These are phyloP conservation scores for Vararia minispora DNA, from an alignment of 768 basidiomycete species.

Conservation along the genomic window DNA sequence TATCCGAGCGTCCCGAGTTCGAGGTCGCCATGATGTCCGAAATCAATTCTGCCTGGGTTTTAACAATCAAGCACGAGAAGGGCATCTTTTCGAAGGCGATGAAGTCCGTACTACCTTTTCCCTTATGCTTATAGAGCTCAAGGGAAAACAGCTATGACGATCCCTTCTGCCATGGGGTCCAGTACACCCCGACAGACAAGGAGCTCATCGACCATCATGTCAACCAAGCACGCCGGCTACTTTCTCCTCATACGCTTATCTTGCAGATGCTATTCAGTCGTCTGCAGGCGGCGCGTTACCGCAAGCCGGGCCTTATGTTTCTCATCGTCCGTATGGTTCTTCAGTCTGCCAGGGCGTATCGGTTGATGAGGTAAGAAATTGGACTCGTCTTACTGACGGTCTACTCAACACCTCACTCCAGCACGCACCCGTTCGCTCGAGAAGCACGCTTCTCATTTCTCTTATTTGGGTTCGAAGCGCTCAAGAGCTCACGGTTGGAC, in stretches of 20 bases:
- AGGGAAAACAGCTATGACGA: slow-evolving; percentile 57
- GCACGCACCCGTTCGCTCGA: slow-evolving; percentile 85
- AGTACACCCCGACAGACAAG: slow-evolving; percentile 87
- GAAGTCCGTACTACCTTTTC: slow-evolving; percentile 48
- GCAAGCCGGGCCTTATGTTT: slow-evolving; percentile 72
- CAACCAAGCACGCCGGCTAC: slow-evolving; percentile 57
- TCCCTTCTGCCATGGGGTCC: slow-evolving; percentile 78
- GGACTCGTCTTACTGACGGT: background rate
- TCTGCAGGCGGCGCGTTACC: slow-evolving; percentile 88
- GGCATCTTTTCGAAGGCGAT: slow-evolving; percentile 77
- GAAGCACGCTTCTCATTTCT: slow-evolving; percentile 87
- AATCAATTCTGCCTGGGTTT: slow-evolving; percentile 78
- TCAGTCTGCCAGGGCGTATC: slow-evolving; percentile 62
- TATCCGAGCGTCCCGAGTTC: slow-evolving; percentile 70
- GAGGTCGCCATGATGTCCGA: slow-evolving; percentile 83
- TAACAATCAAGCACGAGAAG: slow-evolving; percentile 61
- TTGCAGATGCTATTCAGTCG: slow-evolving; percentile 86
- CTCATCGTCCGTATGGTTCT: slow-evolving; percentile 78
- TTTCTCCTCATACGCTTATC: slow-evolving; percentile 76
- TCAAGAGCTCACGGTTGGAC: slow-evolving; percentile 84
- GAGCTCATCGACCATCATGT: slow-evolving; percentile 66
- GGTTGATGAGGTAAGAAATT: slow-evolving; percentile 55
- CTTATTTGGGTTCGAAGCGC: slow-evolving; percentile 84
- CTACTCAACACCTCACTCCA: slow-evolving; percentile 20
- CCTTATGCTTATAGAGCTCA: background rate